Evolutionary conservation across 2,329 filamentous ascomycete species (phyloP), one percentile per base, ranked within the genome.

Genomic region (Alternaria gaisen): DNA sequence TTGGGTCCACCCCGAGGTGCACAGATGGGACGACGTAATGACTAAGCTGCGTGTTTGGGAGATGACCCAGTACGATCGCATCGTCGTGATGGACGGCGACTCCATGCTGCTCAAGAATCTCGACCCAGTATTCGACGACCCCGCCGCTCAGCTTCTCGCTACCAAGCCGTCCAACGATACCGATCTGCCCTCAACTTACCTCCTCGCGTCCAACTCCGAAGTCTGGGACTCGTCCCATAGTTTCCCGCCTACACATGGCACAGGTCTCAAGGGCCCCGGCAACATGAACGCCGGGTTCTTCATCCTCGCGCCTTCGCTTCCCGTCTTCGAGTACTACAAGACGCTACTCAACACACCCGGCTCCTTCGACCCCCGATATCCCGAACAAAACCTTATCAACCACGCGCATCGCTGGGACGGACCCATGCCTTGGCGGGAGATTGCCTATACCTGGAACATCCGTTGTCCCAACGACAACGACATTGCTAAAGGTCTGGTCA

Each of bases 221-320:
- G 71, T 75, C 24, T 60, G 53, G 66, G 69, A 73, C 44, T 61
- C 58, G 18, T 61, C 59, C 16, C 79, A 80, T 65, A 51, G 68
- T 16, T 79, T 75, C 56, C 79, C 79, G 5, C 79, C 79, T 5
- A 64, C 58, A 9, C 60, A 71, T 24, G 68, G 61, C 28, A 64
- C 69, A 42, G 75, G 73, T 14, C 70, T 73, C 50, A 74, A 77
- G 28, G 70, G 68, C 36, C 47, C 61, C 7, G 66, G 70, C 46
- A 73, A 77, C 54, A 70, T 80, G 63, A 79, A 77, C 63, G 77
- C 77, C 1, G 79, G 78, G 30, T 79, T 80, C 68, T 79, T 79
- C 63, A 63, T 80, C 30, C 67, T 79, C 40, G 51, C 68, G 30
- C 79, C 78, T 9, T 69, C 66, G 12, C 46, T 64, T n/a, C 51